Evolutionary conservation across 2,329 filamentous ascomycete species (phyloP), one percentile per base, ranked within the genome.

Genomic region (Corinectria fuckeliana): DNA sequence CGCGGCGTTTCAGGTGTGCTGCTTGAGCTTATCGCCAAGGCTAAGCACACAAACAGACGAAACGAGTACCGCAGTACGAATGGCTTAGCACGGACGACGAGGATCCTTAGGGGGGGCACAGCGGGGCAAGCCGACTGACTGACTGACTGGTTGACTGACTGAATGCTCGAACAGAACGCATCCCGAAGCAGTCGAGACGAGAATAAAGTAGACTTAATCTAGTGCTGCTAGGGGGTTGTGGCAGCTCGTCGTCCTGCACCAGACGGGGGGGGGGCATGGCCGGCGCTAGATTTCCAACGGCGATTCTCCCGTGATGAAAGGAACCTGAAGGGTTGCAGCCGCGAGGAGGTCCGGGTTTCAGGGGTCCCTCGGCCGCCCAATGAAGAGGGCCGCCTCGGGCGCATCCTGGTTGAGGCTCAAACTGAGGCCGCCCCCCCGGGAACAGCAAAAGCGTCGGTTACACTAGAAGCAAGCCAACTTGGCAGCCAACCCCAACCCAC

Each of bases 241-340:
- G 39, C 39, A 21, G 11, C 21, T 42, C 21, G 39, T 16, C 36
- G 36, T 39, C 36, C 6, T 16, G 36, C 18, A 9, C 36, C 36
- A 16, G 36, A 9, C 20, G 21, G 21, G 13, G 32, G 39, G 16
- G n/a, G 16, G 21, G 30, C 41, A 26, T 45, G 41, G 49, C 50
- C 53, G 45, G 60, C 62, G 62, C 56, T 60, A 64, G 48, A 57
- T 47, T 51, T 57, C 50, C 50, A 64, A 63, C 56, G 32, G 60
- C 32, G 54, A 38, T 50, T 50, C 58, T 54, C 52, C 65, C 61
- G 58, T 64, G 34, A 69, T 69, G 63, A 59, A 60, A 67, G 59
- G 59, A 52, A 54, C 30, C 50, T 9, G 32, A 32, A 52, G 41
- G 54, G 55, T 48, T 42, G 39, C 32, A 55, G 36, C 34, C 20